Evolutionary conservation across 1,284 basidiomycete genomes (phyloP).

Genomic region (Neolentinus lepideus): DNA sequence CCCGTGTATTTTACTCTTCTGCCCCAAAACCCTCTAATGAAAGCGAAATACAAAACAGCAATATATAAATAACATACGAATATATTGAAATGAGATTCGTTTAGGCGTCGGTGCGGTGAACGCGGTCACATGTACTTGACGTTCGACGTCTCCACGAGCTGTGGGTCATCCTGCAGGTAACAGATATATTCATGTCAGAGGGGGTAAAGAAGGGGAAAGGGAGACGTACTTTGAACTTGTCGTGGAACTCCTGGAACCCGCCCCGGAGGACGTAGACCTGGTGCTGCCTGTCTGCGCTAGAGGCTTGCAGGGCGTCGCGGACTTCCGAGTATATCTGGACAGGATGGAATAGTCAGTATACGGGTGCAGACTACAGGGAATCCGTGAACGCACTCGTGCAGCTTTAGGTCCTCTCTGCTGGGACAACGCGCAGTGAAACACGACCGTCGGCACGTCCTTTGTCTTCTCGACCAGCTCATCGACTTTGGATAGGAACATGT

Average conservation of each 20-base stretch:
- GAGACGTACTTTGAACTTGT: conserved; percentile 49
- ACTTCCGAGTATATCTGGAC: conserved; percentile 61
- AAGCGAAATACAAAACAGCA: too few relatives aligned
- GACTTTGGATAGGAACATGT: conserved; percentile 46
- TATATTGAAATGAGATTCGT: too few relatives aligned
- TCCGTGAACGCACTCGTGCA: too few relatives aligned
- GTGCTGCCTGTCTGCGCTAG: conserved; percentile 34
- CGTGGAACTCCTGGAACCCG: conserved; percentile 67
- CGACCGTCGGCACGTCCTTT: conserved; percentile 51
- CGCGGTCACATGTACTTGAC: conserved; percentile 6
- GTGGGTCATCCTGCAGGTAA: conserved; percentile 48
- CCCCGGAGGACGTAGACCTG: conserved; percentile 59
- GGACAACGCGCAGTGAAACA: conserved; percentile 74
- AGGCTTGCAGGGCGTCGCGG: conserved; percentile 29
- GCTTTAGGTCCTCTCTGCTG: conserved; percentile 48
- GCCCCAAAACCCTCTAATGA: too few relatives aligned
- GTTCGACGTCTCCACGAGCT: conserved; percentile 58
- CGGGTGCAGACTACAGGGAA: too few relatives aligned
- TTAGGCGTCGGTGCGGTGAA: too few relatives aligned
- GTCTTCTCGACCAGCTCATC: conserved; percentile 52
- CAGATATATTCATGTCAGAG: conserved; percentile 4
- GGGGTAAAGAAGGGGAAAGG: not conserved
- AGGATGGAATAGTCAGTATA: too few relatives aligned
- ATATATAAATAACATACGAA: too few relatives aligned
- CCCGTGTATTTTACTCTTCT: too few relatives aligned